These are phyloP conservation scores for Crucibulum laeve DNA, from an alignment of 768 basidiomycete species.

Conservation along the genomic window DNA sequence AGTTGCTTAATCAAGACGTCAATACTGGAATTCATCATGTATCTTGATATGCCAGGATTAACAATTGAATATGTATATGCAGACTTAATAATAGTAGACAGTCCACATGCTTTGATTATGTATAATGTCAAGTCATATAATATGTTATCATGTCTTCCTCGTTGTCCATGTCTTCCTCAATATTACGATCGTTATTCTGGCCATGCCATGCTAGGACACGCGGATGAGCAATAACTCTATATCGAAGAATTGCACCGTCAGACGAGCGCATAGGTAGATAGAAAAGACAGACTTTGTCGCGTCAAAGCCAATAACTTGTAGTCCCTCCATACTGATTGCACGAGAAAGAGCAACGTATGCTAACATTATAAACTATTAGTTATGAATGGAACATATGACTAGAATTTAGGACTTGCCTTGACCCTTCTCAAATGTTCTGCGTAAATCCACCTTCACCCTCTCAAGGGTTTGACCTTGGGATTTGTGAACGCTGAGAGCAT, in stretches of 20 bases:
- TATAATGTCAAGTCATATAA: conserved; percentile 13
- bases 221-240: conserved; percentile 61
- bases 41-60: no score
- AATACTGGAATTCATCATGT: background rate
- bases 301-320: conserved; percentile 66
- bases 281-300: conserved; percentile 42
- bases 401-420: conserved; percentile 45
- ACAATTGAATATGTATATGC: no score
- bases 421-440: conserved; percentile 74
- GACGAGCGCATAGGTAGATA: conserved; percentile 1
- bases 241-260: background rate
- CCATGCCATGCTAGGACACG: conserved; percentile 58
- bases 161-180: conserved; percentile 32
- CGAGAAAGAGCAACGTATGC: conserved; percentile 74
- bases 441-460: conserved; percentile 76
- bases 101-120: background rate
- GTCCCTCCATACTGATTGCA: conserved; percentile 58
- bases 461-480: conserved; percentile 88
- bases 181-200: conserved; percentile 17
- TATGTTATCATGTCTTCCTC: conserved; percentile 30
- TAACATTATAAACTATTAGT: conserved; percentile 14
- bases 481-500: conserved; percentile 88
- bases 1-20: conserved; percentile 30
- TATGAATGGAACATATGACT: background rate
- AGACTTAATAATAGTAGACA: conserved; percentile 2